Evolutionary conservation across 2,329 filamentous ascomycete genomes (phyloP).

Genomic region (Pseudogymnoascus sp.): DNA sequence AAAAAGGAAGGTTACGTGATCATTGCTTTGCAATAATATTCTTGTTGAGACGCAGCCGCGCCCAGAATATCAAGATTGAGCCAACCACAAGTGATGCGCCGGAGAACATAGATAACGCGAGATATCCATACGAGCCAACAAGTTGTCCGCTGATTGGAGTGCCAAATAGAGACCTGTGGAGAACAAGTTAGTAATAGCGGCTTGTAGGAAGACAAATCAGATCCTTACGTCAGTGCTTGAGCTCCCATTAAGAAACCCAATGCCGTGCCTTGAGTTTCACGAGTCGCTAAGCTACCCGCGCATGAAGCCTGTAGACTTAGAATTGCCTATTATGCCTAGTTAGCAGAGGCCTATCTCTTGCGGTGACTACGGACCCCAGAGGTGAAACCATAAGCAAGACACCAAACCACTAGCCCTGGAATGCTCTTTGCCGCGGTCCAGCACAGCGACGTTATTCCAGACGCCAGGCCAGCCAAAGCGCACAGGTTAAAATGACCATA

Average conservation of each 20-base stretch:
- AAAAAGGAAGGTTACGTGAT: background rate
- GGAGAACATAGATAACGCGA: constrained; percentile 21
- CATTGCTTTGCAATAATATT: constrained; percentile 15
- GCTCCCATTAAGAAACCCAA: constrained; percentile 20
- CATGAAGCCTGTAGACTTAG: constrained; percentile 22
- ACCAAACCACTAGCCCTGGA: constrained; percentile 16
- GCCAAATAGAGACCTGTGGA: constrained; percentile 18
- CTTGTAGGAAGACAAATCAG: background rate
- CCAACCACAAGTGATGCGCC: constrained; percentile 21
- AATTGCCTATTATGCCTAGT: constrained; percentile 15
- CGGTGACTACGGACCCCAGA: constrained; percentile 15
- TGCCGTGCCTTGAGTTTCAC: constrained; percentile 19
- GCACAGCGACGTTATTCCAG: constrained; percentile 18
- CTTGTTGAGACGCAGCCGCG: constrained; percentile 15
- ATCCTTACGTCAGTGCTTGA: constrained; percentile 18
- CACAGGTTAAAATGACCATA: constrained; percentile 20
- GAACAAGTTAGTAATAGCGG: background rate
- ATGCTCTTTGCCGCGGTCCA: constrained; percentile 18
- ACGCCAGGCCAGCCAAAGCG: constrained; percentile 14
- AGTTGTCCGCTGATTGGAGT: constrained; percentile 22
- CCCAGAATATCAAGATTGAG: constrained; percentile 14
- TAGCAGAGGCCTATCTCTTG: background rate
- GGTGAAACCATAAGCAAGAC: constrained; percentile 19
- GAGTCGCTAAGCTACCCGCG: constrained; percentile 16
- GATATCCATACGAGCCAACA: constrained; percentile 16